Conservation (phyloP, 2,329 filamentous ascomycete genomes). For the Endothia cerciana region DNA sequence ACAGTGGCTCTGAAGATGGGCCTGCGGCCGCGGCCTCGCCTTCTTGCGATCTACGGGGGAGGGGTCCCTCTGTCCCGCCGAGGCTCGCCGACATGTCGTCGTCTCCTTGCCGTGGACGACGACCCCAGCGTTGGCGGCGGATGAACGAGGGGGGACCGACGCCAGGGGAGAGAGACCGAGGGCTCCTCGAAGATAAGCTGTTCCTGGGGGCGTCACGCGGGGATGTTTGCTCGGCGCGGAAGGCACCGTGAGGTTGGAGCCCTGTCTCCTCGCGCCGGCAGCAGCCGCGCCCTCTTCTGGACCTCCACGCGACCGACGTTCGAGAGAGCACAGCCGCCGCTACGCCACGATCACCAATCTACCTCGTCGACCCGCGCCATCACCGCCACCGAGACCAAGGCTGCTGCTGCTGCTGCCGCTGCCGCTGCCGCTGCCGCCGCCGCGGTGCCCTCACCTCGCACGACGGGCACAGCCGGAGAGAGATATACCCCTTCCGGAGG, state of each 20-base stretch:
- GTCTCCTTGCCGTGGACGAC: not conserved
- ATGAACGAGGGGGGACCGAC: too few species aligned
- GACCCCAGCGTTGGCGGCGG: too few species aligned
- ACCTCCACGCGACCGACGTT: not conserved
- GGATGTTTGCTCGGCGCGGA: not conserved
- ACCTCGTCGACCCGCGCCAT: constrained; percentile 4
- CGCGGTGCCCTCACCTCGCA: not conserved
- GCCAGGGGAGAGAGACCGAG: too few species aligned
- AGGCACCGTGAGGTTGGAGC: constrained; percentile 1
- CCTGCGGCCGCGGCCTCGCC: too few species aligned
- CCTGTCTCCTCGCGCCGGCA: not conserved
- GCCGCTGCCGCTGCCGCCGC: not conserved
- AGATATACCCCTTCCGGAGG: constrained; percentile 18
- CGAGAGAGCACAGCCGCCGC: constrained; percentile 1
- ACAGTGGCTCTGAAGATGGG: too few species aligned
- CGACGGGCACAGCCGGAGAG: constrained; percentile 2
- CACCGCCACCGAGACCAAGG: not conserved
- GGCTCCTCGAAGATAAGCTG: not conserved
- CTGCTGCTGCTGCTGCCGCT: not conserved
- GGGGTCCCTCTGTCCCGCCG: not conserved
- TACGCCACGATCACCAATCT: too few species aligned
- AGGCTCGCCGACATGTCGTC: not conserved
- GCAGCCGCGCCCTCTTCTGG: not conserved
- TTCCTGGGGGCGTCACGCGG: not conserved
- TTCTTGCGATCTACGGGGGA: not conserved